Evolutionary conservation across 345 rosid species (phyloP).

Genomic region (Brassica juncea): DNA sequence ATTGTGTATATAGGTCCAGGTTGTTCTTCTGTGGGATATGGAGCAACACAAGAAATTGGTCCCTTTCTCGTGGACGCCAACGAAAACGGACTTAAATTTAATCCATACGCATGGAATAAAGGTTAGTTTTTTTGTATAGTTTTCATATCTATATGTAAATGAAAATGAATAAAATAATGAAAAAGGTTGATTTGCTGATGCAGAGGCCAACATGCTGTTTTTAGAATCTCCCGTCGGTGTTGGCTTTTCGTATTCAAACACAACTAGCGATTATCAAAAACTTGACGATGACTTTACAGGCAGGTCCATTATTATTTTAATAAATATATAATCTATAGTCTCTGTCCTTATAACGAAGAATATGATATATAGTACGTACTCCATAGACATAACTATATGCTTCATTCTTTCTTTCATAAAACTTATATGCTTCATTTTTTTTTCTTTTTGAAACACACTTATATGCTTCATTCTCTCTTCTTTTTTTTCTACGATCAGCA

Average conservation of each 20-base stretch:
- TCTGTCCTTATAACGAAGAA: not conserved
- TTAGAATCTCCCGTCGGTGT: constrained; percentile 96
- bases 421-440: not conserved
- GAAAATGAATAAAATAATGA: constrained; percentile 41
- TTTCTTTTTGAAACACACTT: not conserved
- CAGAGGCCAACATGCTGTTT: constrained; percentile 87
- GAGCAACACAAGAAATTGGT: constrained; percentile 99
- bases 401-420: not conserved
- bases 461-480: not conserved
- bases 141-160: constrained; percentile 27
- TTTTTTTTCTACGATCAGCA: constrained; percentile 44
- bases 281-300: constrained; percentile 83
- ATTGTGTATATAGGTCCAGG: constrained; percentile 77
- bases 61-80: constrained; percentile 79
- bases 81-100: constrained; percentile 66
- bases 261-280: constrained; percentile 56
- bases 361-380: constrained; percentile 14
- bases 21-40: constrained; percentile 98
- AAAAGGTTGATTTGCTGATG: constrained; percentile 68
- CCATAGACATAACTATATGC: constrained; percentile 12
- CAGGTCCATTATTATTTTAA: constrained; percentile 16
- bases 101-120: constrained; percentile 87
- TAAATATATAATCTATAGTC: not conserved
- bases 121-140: constrained; percentile 35
- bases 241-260: constrained; percentile 93